Base-by-base conservation (phyloP, 306 rosid genomes). In the Prinsepia uniflora region DNA sequence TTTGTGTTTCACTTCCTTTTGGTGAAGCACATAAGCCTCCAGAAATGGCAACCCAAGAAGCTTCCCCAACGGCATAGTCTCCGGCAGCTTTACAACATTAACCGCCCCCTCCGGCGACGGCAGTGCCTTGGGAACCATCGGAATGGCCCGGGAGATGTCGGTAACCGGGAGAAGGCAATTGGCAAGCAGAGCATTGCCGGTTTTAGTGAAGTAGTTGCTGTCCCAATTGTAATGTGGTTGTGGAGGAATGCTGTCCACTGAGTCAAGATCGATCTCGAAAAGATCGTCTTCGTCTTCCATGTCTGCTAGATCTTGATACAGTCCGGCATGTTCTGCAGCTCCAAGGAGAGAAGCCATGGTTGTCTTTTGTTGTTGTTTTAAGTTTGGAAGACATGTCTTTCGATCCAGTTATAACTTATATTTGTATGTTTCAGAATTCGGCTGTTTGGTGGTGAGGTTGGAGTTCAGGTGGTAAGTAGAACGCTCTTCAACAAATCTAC, bases 161-260 rank as follows among this genome's bases (percentile, higher is more conserved):
- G 93, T 79, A 8, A 81, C 84, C 12, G 93, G 96, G 45, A 89
- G 14, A 60, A 91, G 69, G 66, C 93, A 89, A 71, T 91, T 89
- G 6, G 97, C 97, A 7, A 89, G 77, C 63, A 84, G 92, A 10
- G 86, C 97, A 56, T 76, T 86, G 45, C 79, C 68, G 0, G 81
- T 66, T 5, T 86, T 72, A 30, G 76, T 76, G 70, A 61, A 64
- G 48, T 55, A 65, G 71, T 79, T 79, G n/a, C n/a, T n/a, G 56
- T 77, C 85, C 89, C 81, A 76, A 34, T 60, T 59, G 72, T 71
- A 30, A n/a, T 71, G 59, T 3, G 77, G 71, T 14, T 82, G 36
- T 30, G 36, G 84, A 14, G 83, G 72, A 71, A 82, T 64, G 71
- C 66, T 66, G 41, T 80, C 77, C 6, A 86, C 86, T 2, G 83